Evolutionary conservation across 176 grass and related monocot species (phyloP).

Genomic region (Lolium multiflorum): DNA sequence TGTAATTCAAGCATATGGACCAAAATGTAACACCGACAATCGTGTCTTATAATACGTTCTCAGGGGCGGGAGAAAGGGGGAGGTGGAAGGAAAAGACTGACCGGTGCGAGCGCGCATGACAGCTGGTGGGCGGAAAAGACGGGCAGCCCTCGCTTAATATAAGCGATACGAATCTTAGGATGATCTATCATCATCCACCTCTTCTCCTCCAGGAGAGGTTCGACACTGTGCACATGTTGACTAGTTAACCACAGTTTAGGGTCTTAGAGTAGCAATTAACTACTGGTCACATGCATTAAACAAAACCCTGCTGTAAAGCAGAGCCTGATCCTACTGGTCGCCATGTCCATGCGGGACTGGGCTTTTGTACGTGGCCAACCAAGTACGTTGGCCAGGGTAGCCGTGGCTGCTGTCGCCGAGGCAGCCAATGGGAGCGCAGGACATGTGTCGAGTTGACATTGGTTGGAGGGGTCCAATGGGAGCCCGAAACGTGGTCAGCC

Average conservation of each 20-base stretch:
- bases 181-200: conserved; percentile 66
- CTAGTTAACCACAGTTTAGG: conserved; percentile 54
- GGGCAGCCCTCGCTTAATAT: conserved; percentile 46
- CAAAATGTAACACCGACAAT: conserved; percentile 32
- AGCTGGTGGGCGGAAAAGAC: conserved; percentile 47
- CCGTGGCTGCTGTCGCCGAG: conserved; percentile 44
- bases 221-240: conserved; percentile 75
- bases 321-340: conserved; percentile 14
- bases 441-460: conserved; percentile 13
- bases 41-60: conserved; percentile 46
- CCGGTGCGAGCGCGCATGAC: neutral
- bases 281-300: conserved; percentile 33
- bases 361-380: conserved; percentile 21
- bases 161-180: conserved; percentile 96
- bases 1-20: neutral
- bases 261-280: neutral
- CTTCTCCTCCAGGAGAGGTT: neutral
- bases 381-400: neutral
- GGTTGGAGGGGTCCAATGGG: neutral
- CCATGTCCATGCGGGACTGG: neutral
- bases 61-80: conserved; percentile 16
- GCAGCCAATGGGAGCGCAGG: conserved; percentile 31
- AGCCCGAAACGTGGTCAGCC: conserved; percentile 52
- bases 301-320: conserved; percentile 47
- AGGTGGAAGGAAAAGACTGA: neutral